phyloP scores from a whole-genome alignment of 192 early-diverging fungal species.

The Diversispora eburnea region DNA sequence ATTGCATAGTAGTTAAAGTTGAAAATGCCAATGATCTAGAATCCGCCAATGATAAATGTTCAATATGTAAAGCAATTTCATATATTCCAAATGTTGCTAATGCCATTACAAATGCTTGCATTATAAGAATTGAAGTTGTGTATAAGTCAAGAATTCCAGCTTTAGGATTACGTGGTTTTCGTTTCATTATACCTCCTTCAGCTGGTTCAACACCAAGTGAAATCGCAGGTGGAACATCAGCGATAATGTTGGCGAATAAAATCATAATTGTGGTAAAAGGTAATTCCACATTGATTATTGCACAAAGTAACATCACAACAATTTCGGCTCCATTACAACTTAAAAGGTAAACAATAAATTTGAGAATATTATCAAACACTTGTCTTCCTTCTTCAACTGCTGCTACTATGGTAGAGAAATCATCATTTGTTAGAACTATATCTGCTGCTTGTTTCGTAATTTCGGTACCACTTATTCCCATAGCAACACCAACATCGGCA shows the following conservation, averaged over 20 bases:
- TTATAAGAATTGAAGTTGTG: constrained; percentile 60
- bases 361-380: constrained; percentile 97
- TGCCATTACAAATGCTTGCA: constrained; percentile 73
- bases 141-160: constrained; percentile 67
- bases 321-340: constrained; percentile 96
- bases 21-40: constrained; percentile 69
- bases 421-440: constrained; percentile 91
- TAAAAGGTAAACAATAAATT: constrained; percentile 94
- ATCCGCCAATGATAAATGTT: constrained; percentile 30
- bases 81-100: constrained; percentile 61
- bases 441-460: constrained; percentile 99
- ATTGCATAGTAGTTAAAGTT: constrained; percentile 81
- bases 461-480: constrained; percentile 95
- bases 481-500: constrained; percentile 94
- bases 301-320: constrained; percentile 77
- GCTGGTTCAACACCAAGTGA: constrained; percentile 87
- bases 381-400: constrained; percentile 90
- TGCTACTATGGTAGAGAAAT: constrained; percentile 93
- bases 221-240: constrained; percentile 94
- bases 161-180: constrained; percentile 73
- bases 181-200: constrained; percentile 81
- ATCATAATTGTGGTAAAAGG: constrained; percentile 94
- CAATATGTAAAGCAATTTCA: constrained; percentile 41
- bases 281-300: constrained; percentile 70
- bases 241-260: constrained; percentile 96